These are phyloP conservation scores for Stereum hirsutum DNA, from an alignment of 1,284 basidiomycete species.

Conservation along the genomic window DNA sequence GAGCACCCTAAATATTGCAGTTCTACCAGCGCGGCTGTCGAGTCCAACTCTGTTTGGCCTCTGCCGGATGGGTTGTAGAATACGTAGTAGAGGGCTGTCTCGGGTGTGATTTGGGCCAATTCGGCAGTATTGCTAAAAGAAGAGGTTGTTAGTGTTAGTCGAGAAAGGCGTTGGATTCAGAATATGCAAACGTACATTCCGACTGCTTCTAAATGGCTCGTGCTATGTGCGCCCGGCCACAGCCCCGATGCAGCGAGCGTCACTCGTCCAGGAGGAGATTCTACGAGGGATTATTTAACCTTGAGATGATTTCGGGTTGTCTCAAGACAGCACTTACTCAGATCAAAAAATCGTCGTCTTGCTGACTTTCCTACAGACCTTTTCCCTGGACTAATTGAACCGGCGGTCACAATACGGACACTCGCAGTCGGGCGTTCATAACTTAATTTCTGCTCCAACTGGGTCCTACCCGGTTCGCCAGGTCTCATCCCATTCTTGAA, in stretches of 20 bases:
- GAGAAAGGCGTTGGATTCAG: not conserved
- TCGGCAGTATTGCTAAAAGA: constrained; percentile 35
- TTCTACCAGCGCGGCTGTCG: constrained; percentile 41
- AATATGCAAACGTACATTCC: constrained; percentile 46
- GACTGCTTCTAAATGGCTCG: constrained; percentile 40
- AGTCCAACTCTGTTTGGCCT: constrained; percentile 36
- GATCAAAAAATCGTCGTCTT: constrained; percentile 29
- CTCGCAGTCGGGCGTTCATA: constrained; percentile 1
- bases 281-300: constrained; percentile 21
- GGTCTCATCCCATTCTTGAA: constrained; percentile 57
- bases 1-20: constrained; percentile 44
- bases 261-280: constrained; percentile 27
- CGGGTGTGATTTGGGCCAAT: constrained; percentile 48
- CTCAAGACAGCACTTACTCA: constrained; percentile 28
- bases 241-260: constrained; percentile 43
- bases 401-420: not conserved
- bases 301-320: not conserved
- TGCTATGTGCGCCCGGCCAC: constrained; percentile 44
- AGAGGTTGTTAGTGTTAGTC: not conserved
- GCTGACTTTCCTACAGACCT: constrained; percentile 14
- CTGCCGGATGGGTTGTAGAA: constrained; percentile 41
- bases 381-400: not conserved
- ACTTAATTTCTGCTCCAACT: constrained; percentile 18
- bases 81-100: constrained; percentile 52
- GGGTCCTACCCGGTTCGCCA: constrained; percentile 36